Evolutionary conservation across 2,329 filamentous ascomycete genomes (phyloP).

Genomic region (Xylaria sp.): DNA sequence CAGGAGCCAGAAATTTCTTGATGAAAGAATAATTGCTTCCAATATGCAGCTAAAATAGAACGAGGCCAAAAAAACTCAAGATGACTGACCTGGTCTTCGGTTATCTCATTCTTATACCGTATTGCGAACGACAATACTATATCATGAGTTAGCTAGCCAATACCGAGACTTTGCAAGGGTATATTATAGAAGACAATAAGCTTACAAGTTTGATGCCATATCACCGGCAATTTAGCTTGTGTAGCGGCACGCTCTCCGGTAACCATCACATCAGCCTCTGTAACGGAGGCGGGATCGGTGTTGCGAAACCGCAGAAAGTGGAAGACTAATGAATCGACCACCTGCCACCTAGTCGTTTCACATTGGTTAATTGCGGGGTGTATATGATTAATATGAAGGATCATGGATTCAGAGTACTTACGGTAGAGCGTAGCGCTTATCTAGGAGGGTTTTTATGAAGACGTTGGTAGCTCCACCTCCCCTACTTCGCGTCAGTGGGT

Average conservation of each 20-base stretch:
- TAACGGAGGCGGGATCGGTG: constrained; percentile 68
- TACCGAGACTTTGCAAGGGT: too few relatives aligned
- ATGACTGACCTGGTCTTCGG: constrained; percentile 76
- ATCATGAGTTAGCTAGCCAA: constrained; percentile 12
- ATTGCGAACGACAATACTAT: constrained; percentile 86
- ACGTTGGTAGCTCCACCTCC: constrained; percentile 93
- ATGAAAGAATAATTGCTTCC: neutral
- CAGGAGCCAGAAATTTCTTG: neutral
- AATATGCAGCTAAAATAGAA: neutral
- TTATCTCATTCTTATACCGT: constrained; percentile 94
- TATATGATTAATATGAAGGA: neutral
- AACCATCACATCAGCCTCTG: constrained; percentile 66
- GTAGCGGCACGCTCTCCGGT: constrained; percentile 60
- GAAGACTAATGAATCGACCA: constrained; percentile 93
- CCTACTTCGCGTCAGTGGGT: constrained; percentile 15
- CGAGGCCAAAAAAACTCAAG: neutral
- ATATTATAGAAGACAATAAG: neutral
- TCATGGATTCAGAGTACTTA: constrained; percentile 74
- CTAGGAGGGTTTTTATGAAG: constrained; percentile 90
- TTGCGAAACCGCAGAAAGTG: constrained; percentile 92
- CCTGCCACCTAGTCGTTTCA: constrained; percentile 70
- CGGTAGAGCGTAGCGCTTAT: constrained; percentile 96
- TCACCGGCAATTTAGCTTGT: constrained; percentile 79
- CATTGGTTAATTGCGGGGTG: constrained; percentile 7
- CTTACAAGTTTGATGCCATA: constrained; percentile 87